Conservation (phyloP, 495 filamentous ascomycete species). For the Massariosphaeria phaeospora region DNA sequence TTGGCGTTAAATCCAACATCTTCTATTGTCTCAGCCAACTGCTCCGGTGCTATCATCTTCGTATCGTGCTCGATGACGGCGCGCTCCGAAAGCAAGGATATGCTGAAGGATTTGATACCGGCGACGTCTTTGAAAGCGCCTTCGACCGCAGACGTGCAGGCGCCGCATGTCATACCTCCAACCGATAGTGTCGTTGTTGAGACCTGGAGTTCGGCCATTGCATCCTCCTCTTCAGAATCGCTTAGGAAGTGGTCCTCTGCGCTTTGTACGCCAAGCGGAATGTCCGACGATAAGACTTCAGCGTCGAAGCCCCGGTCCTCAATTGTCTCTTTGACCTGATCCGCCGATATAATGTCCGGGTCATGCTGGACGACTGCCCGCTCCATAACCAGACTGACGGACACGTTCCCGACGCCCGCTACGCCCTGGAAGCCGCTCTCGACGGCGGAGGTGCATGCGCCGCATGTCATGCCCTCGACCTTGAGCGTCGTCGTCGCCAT, state of each 20-base stretch:
- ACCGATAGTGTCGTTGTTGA: constrained; percentile 79
- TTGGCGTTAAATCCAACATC: constrained; percentile 46
- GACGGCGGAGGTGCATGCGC: constrained; percentile 82
- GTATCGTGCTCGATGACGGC: constrained; percentile 49
- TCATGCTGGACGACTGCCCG: constrained; percentile 88
- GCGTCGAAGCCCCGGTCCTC: constrained; percentile 94
- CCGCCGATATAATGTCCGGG: constrained; percentile 64
- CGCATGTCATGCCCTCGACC: constrained; percentile 92
- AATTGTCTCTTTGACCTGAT: constrained; percentile 74
- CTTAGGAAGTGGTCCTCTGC: constrained; percentile 30
- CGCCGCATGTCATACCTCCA: constrained; percentile 97
- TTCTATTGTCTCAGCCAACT: constrained; percentile 63
- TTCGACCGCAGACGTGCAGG: constrained; percentile 88
- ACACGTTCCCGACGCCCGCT: constrained; percentile 74
- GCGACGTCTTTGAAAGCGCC: constrained; percentile 60
- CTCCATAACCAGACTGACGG: constrained; percentile 88
- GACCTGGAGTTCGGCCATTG: constrained; percentile 28
- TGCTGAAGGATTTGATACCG: constrained; percentile 42
- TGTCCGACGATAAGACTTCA: constrained; percentile 79
- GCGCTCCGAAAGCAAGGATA: constrained; percentile 55
- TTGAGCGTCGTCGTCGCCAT: constrained; percentile 89
- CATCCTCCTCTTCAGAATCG: constrained; percentile 34
- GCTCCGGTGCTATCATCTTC: constrained; percentile 52
- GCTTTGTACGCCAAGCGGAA: constrained; percentile 39
- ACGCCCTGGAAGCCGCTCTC: constrained; percentile 78